These are phyloP conservation scores for Capsicum chinense DNA, from an alignment of 257 asterid species.

Conservation along the genomic window DNA sequence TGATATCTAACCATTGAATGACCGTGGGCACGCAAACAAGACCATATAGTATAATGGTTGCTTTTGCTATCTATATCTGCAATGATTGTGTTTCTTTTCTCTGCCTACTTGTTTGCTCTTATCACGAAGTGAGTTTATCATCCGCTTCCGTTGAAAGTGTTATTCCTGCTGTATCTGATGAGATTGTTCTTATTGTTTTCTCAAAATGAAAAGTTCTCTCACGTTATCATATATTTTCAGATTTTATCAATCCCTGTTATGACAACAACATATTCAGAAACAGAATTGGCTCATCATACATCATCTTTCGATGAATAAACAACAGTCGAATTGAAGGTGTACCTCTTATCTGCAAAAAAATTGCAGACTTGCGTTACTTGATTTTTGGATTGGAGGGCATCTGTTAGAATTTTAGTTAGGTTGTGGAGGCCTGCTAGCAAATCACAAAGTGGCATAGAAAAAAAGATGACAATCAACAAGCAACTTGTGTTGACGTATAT, in stretches of 20 bases:
- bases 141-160: background rate
- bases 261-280: constrained; percentile 15
- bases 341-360: constrained; percentile 17
- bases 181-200: background rate
- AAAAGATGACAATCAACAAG: constrained; percentile 65
- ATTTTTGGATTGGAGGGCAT: constrained; percentile 13
- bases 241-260: constrained; percentile 1
- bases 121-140: background rate
- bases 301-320: constrained; percentile 16
- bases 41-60: background rate
- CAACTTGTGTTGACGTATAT: constrained; percentile 85
- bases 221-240: background rate
- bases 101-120: background rate
- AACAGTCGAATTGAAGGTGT: background rate
- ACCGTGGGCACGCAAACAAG: background rate
- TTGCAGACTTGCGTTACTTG: background rate
- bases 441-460: constrained; percentile 19
- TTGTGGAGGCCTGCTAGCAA: background rate
- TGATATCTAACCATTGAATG: background rate
- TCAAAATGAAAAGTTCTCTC: constrained; percentile 16
- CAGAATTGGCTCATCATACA: background rate
- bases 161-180: constrained; percentile 13
- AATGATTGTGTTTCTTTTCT: background rate
- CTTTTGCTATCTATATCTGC: background rate
- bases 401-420: background rate